Evolutionary conservation across 2,329 filamentous ascomycete genomes (phyloP).

Genomic region (Pestalotiopsis sp.): DNA sequence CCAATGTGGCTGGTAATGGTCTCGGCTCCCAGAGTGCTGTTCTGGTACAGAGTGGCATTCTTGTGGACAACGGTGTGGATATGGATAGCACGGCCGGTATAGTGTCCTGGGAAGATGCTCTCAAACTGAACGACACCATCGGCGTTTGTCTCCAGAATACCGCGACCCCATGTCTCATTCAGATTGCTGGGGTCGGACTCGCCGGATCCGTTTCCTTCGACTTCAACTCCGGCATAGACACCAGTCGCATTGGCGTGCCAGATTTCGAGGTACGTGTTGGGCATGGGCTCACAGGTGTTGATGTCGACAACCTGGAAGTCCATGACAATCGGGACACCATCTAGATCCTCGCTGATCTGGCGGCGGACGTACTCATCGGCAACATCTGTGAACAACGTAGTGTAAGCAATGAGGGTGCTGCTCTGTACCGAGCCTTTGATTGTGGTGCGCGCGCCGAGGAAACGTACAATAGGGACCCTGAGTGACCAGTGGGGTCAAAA

Average conservation of each 20-base stretch:
- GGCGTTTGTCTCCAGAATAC: slow-evolving; percentile 40
- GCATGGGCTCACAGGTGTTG: neutral
- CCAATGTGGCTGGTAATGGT: slow-evolving; percentile 59
- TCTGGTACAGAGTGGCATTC: slow-evolving; percentile 36
- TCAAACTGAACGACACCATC: slow-evolving; percentile 45
- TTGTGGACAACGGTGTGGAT: slow-evolving; percentile 50
- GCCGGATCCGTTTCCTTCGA: neutral
- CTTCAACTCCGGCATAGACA: neutral
- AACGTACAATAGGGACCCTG: neutral
- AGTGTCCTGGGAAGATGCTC: slow-evolving; percentile 47
- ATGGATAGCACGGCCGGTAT: slow-evolving; percentile 46
- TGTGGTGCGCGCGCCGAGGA: neutral
- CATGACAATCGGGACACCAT: neutral
- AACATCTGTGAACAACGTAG: neutral
- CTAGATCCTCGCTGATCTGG: neutral
- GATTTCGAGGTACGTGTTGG: neutral
- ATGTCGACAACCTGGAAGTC: neutral
- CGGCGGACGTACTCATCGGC: neutral
- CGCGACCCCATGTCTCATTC: slow-evolving; percentile 42
- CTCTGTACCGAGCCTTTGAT: neutral
- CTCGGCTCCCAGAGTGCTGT: slow-evolving; percentile 51
- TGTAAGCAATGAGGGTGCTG: neutral
- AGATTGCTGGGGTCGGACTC: slow-evolving; percentile 20
- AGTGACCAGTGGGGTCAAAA: neutral
- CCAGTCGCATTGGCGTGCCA: neutral